These are phyloP conservation scores for Mrakia blollopis DNA, from an alignment of 768 basidiomycete species.

Conservation along the genomic window DNA sequence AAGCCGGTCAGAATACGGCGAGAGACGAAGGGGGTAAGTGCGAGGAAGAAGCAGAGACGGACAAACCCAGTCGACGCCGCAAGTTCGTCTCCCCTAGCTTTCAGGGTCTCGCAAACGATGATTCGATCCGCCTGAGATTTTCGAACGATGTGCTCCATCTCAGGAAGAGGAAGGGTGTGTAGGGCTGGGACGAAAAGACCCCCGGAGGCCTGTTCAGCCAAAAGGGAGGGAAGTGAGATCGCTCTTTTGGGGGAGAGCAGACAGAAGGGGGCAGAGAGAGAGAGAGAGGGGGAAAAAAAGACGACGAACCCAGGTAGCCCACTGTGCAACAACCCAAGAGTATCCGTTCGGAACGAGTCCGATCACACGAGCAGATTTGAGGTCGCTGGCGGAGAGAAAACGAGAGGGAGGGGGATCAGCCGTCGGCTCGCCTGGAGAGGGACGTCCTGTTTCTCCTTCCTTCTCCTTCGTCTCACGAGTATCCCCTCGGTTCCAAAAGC, in stretches of 20 bases:
- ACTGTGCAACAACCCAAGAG: conserved; percentile 30
- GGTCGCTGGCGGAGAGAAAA: conserved; percentile 7
- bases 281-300: neutral
- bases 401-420: neutral
- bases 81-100: conserved; percentile 33
- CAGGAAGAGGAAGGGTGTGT: conserved; percentile 38
- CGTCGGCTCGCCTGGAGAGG: neutral
- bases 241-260: neutral
- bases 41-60: neutral
- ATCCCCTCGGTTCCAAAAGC: neutral
- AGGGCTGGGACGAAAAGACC: conserved; percentile 39
- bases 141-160: conserved; percentile 38
- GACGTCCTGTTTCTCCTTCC: neutral
- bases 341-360: conserved; percentile 30
- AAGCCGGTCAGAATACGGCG: neutral
- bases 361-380: conserved; percentile 19
- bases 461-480: neutral
- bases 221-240: neutral
- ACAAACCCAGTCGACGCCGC: conserved; percentile 32
- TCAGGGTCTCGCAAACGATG: conserved; percentile 36
- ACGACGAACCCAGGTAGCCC: conserved; percentile 29
- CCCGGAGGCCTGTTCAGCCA: conserved; percentile 33
- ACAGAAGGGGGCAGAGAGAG: neutral
- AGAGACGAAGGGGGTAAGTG: neutral
- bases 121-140: conserved; percentile 36